These are phyloP conservation scores for Rhizophlyctis rosea DNA, from an alignment of 192 early-diverging fungal genomes.

Conservation along the genomic window DNA sequence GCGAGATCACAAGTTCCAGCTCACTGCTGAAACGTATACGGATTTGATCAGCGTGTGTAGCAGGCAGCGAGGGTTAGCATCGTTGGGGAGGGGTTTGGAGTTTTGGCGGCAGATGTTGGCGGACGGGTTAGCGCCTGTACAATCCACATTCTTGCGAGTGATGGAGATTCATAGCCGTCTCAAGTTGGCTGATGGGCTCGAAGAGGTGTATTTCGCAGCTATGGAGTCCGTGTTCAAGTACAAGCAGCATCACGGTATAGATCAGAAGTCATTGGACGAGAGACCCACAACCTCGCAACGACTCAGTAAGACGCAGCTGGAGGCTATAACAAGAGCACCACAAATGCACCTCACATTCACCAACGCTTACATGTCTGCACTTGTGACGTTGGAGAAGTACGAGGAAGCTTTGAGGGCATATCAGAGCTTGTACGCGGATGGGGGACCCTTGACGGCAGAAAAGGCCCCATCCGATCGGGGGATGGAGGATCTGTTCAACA, in stretches of 20 bases:
- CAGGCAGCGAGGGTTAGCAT: not conserved
- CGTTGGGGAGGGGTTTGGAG: conserved; percentile 15
- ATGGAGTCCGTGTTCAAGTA: not conserved
- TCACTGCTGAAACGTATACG: conserved; percentile 11
- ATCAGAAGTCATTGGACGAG: not conserved
- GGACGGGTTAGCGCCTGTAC: not conserved
- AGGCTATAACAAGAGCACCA: not conserved
- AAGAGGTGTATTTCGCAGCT: not conserved
- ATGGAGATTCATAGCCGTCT: conserved; percentile 20
- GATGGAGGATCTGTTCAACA: conserved; percentile 6
- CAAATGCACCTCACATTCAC: not conserved
- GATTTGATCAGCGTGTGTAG: conserved; percentile 10
- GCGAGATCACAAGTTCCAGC: not conserved
- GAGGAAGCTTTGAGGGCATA: conserved; percentile 1
- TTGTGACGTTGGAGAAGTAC: not conserved
- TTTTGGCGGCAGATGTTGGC: conserved; percentile 18
- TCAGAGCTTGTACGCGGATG: not conserved
- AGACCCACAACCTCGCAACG: not conserved
- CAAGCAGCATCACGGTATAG: not conserved
- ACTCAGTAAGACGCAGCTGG: not conserved
- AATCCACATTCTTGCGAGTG: not conserved
- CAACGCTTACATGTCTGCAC: conserved; percentile 13
- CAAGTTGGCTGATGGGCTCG: not conserved
- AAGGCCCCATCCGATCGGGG: not conserved
- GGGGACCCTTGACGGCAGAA: conserved; percentile 12